Percentiles rank a stretch among this genome's conserved stretches.
Conservation (phyloP, 2,329 filamentous ascomycete species). For the Ophiosphaerella korrae region DNA sequence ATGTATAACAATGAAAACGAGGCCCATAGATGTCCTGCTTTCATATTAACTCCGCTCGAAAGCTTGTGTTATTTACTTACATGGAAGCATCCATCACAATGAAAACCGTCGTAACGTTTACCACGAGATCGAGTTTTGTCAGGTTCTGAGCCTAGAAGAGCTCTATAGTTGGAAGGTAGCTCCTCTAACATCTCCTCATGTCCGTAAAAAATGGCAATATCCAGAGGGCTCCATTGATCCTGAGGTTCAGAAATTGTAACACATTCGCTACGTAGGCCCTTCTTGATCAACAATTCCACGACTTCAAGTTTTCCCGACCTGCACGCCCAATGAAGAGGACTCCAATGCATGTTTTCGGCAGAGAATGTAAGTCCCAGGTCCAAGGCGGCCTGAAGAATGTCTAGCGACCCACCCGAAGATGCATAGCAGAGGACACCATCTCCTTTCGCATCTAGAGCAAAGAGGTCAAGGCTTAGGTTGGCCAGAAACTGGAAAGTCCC, state of each 20-base stretch:
- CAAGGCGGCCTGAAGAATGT: slow-evolving; percentile 4
- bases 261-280: neutral
- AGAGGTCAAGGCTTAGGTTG: neutral
- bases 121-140: neutral
- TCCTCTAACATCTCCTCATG: slow-evolving; percentile 8
- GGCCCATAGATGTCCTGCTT: slow-evolving; percentile 13
- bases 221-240: slow-evolving; percentile 13
- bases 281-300: slow-evolving; percentile 6
- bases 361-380: neutral
- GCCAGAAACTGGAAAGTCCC: neutral
- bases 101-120: neutral
- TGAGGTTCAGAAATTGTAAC: slow-evolving; percentile 2
- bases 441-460: slow-evolving; percentile 1
- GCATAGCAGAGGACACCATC: slow-evolving; percentile 7
- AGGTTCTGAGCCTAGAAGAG: neutral
- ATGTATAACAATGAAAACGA: slow-evolving; percentile 10
- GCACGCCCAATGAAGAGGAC: slow-evolving; percentile 9
- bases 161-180: slow-evolving; percentile 2
- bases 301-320: slow-evolving; percentile 3
- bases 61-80: slow-evolving; percentile 8
- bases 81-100: slow-evolving; percentile 12
- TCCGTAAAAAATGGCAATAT: slow-evolving; percentile 14
- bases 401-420: slow-evolving; percentile 7
- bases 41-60: neutral
- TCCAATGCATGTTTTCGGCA: slow-evolving; percentile 1